Evolutionary conservation across 2,329 filamentous ascomycete genomes (phyloP).

Genomic region (Didymella pomorum): DNA sequence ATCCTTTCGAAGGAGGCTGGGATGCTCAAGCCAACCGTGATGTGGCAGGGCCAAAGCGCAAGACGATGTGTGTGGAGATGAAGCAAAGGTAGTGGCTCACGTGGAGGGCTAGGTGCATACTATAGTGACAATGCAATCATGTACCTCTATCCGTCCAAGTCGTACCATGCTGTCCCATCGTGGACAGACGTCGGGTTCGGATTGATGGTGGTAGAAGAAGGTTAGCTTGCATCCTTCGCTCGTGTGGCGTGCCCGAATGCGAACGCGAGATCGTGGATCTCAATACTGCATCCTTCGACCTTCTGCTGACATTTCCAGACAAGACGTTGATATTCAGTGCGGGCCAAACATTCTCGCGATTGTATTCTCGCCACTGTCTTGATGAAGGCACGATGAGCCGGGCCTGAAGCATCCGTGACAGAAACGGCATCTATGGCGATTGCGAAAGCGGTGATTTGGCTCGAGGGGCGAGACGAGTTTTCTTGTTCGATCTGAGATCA

Average conservation of each 20-base stretch:
- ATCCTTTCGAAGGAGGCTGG: background rate
- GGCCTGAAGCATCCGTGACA: background rate
- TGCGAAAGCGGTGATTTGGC: background rate
- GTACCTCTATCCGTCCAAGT: no score
- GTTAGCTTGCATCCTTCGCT: constrained; percentile 3
- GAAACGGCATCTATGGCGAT: background rate
- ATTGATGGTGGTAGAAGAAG: background rate
- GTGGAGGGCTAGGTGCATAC: background rate
- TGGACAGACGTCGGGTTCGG: background rate
- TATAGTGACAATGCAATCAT: background rate
- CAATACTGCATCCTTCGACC: constrained; percentile 6
- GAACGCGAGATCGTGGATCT: constrained; percentile 3
- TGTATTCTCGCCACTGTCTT: background rate
- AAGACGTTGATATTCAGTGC: background rate
- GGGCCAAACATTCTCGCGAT: background rate
- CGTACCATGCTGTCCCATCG: background rate
- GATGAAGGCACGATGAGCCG: background rate
- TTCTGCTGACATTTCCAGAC: background rate
- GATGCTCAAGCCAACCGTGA: background rate
- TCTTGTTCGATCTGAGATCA: background rate
- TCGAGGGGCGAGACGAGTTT: background rate
- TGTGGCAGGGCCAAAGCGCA: background rate
- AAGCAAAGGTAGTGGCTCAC: background rate
- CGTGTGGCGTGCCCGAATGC: constrained; percentile 4
- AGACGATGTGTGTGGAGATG: background rate